These are phyloP conservation scores for Triticum monococcum DNA, from an alignment of 176 grass and related monocot genomes.

Conservation along the genomic window DNA sequence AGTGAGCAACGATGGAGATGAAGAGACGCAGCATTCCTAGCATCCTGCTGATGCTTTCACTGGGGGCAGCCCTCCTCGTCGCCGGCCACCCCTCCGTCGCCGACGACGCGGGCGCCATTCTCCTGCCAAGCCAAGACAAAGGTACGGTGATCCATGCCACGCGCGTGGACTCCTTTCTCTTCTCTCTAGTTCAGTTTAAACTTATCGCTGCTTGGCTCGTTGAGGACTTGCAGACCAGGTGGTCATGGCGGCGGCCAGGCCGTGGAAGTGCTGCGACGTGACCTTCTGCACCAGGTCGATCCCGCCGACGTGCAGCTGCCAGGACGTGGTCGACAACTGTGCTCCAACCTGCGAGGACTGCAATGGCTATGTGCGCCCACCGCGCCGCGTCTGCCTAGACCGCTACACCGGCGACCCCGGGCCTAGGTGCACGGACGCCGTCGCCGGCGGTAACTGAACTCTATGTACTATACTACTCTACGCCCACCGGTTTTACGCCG, in stretches of 20 bases:
- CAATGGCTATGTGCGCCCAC: not conserved
- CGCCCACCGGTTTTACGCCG: not conserved
- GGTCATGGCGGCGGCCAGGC: not conserved
- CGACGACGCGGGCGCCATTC: not conserved
- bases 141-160: too few species aligned
- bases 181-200: too few species aligned
- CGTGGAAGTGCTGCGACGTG: not conserved
- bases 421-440: not conserved
- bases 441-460: not conserved
- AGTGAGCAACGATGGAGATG: too few species aligned
- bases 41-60: not conserved
- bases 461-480: not conserved
- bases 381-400: not conserved
- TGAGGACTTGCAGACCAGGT: not conserved
- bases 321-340: not conserved
- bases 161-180: too few species aligned
- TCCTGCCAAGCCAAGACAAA: too few species aligned
- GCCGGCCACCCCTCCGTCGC: not conserved
- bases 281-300: not conserved
- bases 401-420: not conserved
- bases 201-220: too few species aligned
- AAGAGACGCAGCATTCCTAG: not conserved
- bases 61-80: not conserved
- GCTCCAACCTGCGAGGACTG: not conserved
- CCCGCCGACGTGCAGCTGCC: not conserved